Conservation (phyloP, 2,329 filamentous ascomycete genomes). For the Alternaria atra region DNA sequence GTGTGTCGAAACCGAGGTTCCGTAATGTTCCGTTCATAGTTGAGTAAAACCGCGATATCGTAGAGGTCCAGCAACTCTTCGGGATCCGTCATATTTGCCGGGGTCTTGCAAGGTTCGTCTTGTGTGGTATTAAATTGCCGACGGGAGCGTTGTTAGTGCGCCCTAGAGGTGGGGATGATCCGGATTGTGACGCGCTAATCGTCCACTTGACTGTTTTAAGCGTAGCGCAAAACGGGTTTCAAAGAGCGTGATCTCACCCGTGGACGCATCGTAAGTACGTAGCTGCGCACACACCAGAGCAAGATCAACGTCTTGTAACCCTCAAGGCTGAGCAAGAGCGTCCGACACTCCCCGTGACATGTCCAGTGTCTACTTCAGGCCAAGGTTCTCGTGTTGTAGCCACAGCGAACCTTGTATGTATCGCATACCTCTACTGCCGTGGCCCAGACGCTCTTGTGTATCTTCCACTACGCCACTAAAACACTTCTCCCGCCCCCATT, state of each 20-base stretch:
- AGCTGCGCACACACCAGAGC: neutral
- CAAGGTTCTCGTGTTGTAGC: neutral
- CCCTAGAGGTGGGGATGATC: neutral
- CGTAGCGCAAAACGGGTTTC: neutral
- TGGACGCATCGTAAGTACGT: neutral
- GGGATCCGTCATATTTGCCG: neutral
- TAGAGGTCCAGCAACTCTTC: conserved; percentile 6
- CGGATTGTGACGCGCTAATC: neutral
- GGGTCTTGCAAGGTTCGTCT: neutral
- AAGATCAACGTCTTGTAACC: neutral
- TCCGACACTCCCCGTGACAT: neutral
- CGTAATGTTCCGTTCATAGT: neutral
- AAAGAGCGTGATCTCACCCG: neutral
- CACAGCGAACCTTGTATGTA: neutral
- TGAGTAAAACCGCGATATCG: conserved; percentile 1
- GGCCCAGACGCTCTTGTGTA: no score
- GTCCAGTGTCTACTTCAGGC: neutral
- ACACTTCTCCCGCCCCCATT: neutral
- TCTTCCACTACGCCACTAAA: neutral
- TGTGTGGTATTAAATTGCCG: neutral
- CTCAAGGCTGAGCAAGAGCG: neutral
- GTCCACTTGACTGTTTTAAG: neutral
- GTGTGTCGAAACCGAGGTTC: conserved; percentile 2
- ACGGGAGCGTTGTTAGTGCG: neutral
- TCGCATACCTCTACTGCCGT: neutral